Evolutionary conservation across 2,329 filamentous ascomycete species (phyloP), one percentile per base, ranked within the genome.

Genomic region (Aspergillus eucalypticola): DNA sequence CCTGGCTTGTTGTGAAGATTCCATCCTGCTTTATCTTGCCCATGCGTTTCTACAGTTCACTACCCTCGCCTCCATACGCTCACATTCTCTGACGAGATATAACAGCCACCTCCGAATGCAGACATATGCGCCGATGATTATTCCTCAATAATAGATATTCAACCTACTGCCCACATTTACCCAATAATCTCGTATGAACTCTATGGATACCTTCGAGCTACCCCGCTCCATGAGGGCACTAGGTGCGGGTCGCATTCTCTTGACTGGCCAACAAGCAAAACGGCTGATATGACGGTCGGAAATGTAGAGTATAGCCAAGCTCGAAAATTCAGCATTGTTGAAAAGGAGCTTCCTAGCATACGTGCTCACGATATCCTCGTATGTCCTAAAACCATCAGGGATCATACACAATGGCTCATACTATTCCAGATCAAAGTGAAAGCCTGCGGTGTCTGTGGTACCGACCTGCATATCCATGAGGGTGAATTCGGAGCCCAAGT

Each of bases 401-500:
- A 13, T 3, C 52, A n/a, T n/a, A n/a, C 19, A 27, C 44, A 49
- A 5, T 15, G 3, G 1, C 23, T 49, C 0, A 49, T 2, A 17
- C 2, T 0, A 2, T 5, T 8, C 6, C 54, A 82, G 78, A 76
- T 88, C 75, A 87, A 89, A 76, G 86, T 89, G 69, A 88, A 88
- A 76, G 87, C 84, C 58, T 87, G 84, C 65, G 85, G 86, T 78
- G 84, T 88, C 60, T 87, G 85, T 66, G 83, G 83, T 65, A 85
- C 83, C 64, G 83, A 83, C 75, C 70, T 77, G 71, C 76, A 73
- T 55, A 75, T 78, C 59, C 87, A 90, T 69, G 85, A 89, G 72
- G 88, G 88, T 69, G 87, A 90, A 76, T 90, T 90, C 66, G 76
- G 83, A 68, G 80, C 81, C 68, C 81, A 82, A 75, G 80, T 82